Conservation (phyloP, 768 basidiomycete genomes). For the Phylloporus arenicola region DNA sequence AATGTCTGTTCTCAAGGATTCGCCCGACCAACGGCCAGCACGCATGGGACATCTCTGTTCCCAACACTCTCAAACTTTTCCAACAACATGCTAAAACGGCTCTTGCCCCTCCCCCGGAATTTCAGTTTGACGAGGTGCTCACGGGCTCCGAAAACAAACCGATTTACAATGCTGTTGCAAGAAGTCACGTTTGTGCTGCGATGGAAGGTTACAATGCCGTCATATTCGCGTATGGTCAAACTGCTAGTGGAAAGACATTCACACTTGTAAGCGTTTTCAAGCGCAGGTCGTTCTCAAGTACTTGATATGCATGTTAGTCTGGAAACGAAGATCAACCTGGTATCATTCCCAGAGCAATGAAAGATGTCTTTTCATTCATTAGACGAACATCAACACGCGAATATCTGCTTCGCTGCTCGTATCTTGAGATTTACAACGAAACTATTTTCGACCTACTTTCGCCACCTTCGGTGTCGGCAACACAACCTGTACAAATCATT, state of each 20-base stretch:
- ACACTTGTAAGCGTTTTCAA: slow-evolving; percentile 41
- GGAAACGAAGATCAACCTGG: slow-evolving; percentile 83
- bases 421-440: slow-evolving; percentile 98
- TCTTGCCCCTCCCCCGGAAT: slow-evolving; percentile 39
- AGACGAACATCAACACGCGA: slow-evolving; percentile 71
- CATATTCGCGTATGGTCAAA: slow-evolving; percentile 93
- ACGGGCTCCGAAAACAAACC: slow-evolving; percentile 77
- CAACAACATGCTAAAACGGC: slow-evolving; percentile 48
- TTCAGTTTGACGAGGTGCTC: slow-evolving; percentile 71
- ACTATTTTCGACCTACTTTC: slow-evolving; percentile 81
- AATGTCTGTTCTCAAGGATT: slow-evolving; percentile 38
- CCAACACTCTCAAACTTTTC: slow-evolving; percentile 57
- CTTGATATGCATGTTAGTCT: slow-evolving; percentile 34
- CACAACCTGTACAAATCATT: slow-evolving; percentile 67
- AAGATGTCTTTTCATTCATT: slow-evolving; percentile 86
- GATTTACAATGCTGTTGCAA: slow-evolving; percentile 69
- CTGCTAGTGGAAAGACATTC: slow-evolving; percentile 73
- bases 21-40: slow-evolving; percentile 49
- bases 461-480: slow-evolving; percentile 48
- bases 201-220: slow-evolving; percentile 98
- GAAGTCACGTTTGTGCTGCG: slow-evolving; percentile 78
- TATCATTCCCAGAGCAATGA: slow-evolving; percentile 90
- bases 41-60: slow-evolving; percentile 50
- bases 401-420: slow-evolving; percentile 92
- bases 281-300: slow-evolving; percentile 31